Base-by-base conservation (phyloP, 2,329 filamentous ascomycete genomes). In the Epichloe elymi region DNA sequence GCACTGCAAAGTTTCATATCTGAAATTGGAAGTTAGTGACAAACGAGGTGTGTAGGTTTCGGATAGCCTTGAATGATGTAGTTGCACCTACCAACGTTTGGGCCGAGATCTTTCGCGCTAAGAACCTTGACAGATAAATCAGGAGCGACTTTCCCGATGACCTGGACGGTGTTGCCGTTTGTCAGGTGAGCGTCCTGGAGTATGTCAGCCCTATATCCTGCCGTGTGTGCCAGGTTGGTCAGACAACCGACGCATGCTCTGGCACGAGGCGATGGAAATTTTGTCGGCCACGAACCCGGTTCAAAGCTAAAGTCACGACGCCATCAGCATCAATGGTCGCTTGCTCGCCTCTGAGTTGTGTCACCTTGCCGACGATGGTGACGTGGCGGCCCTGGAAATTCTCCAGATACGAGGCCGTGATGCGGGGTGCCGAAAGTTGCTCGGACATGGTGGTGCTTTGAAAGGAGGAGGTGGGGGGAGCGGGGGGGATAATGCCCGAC, bases 331-430 rank as follows among this genome's bases (percentile, higher is more conserved):
- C 88, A 33, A 97, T 78, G 5, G 82, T 80, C 0, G 89, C 91
- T 48, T 79, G 78, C 49, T 93, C 86, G 58, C 90, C 90, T 48
- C 83, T 83, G 23, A 97, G 74, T 61, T 93, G 83, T 4, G 80
- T 78, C 45, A 97, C 89, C 61, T 85, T 89, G 61, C 93, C 93
- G 5, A 95, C 76, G 51, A 97, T 74, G 60, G 89, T 89, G 55
- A 97, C 86, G 55, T 86, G 86, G 57, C 80, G 78, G 58, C 75
- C 74, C 57, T 82, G 75, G 70, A 90, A 95, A 62, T 76, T 75
- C 64, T 88, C 80, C 52, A 97, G 84, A 69, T 91, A 86, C 40
- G 76, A 71, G 49, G 86, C 85, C 46, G 86, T 88, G 65, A 96
- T 81, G 67, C 93, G 89, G 33, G 93, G 91, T 46, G 88, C 80